Conservation (phyloP, 2,329 filamentous ascomycete genomes). For the Ascochyta rabiei region DNA sequence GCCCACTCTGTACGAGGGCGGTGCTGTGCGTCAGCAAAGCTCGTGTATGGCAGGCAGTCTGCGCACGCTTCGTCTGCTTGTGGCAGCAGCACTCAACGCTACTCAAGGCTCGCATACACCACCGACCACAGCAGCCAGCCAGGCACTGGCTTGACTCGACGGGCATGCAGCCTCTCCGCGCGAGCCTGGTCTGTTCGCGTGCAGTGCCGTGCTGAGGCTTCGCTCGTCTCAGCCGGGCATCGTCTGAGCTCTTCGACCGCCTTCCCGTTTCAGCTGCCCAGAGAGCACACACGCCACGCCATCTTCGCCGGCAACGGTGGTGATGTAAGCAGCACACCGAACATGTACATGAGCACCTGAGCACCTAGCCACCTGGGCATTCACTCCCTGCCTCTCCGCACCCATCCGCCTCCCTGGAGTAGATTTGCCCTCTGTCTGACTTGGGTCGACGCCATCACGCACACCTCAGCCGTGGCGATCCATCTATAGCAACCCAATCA, state of each 20-base stretch:
- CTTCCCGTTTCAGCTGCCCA: slow-evolving; percentile 36
- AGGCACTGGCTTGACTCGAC: slow-evolving; percentile 3
- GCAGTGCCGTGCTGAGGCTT: slow-evolving; percentile 22
- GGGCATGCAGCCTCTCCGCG: background rate
- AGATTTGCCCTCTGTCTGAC: slow-evolving; percentile 1
- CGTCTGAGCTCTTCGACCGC: slow-evolving; percentile 23
- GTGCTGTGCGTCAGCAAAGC: background rate
- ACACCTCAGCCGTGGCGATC: slow-evolving; percentile 13
- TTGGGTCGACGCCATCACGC: slow-evolving; percentile 1
- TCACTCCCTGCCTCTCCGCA: background rate
- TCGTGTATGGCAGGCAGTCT: background rate
- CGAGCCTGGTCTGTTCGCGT: background rate
- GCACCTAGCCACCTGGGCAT: background rate
- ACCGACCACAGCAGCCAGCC: background rate
- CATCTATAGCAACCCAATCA: slow-evolving; percentile 25
- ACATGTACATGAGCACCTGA: background rate
- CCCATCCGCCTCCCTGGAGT: background rate
- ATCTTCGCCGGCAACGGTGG: slow-evolving; percentile 3
- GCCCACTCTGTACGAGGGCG: background rate
- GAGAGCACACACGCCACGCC: slow-evolving; percentile 29
- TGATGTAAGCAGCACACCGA: background rate
- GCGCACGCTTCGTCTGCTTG: background rate
- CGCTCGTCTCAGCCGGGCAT: slow-evolving; percentile 30
- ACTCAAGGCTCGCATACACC: background rate
- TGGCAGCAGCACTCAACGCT: background rate